These are phyloP conservation scores for Fusarium chaquense DNA, from an alignment of 2,329 filamentous ascomycete genomes.

Conservation along the genomic window DNA sequence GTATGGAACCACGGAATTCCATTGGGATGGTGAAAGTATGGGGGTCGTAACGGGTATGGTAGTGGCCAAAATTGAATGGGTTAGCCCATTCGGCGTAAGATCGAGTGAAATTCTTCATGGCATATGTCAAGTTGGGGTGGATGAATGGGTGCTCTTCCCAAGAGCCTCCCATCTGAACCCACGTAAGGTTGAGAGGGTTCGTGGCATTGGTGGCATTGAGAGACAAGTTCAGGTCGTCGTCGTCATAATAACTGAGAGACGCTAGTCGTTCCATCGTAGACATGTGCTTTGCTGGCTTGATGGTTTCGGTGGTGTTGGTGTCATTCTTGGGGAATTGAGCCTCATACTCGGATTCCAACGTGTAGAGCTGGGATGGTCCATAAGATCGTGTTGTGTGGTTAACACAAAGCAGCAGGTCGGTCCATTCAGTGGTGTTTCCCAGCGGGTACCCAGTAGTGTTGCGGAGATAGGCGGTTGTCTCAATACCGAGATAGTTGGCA, in stretches of 20 bases:
- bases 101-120: slow-evolving; percentile 54
- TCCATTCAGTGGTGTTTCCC: slow-evolving; percentile 46
- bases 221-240: slow-evolving; percentile 12
- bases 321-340: slow-evolving; percentile 31
- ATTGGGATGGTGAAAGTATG: slow-evolving; percentile 59
- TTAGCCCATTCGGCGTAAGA: slow-evolving; percentile 57
- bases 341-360: slow-evolving; percentile 36
- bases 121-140: slow-evolving; percentile 54
- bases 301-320: slow-evolving; percentile 28
- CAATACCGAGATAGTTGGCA: slow-evolving; percentile 48
- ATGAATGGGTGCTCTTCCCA: slow-evolving; percentile 58
- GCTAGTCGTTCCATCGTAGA: slow-evolving; percentile 10
- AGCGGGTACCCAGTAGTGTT: slow-evolving; percentile 41
- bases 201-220: slow-evolving; percentile 45
- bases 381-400: slow-evolving; percentile 49
- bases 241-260: slow-evolving; percentile 9
- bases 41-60: slow-evolving; percentile 56
- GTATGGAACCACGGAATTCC: slow-evolving; percentile 57
- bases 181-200: slow-evolving; percentile 49
- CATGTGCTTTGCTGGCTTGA: slow-evolving; percentile 2
- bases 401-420: slow-evolving; percentile 50
- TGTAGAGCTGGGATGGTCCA: slow-evolving; percentile 50
- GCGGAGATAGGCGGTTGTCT: slow-evolving; percentile 47
- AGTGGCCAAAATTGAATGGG: slow-evolving; percentile 56
- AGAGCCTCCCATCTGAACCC: slow-evolving; percentile 55